Evolutionary conservation across 2,329 filamentous ascomycete species (phyloP).

Genomic region (Diplodia corticola): DNA sequence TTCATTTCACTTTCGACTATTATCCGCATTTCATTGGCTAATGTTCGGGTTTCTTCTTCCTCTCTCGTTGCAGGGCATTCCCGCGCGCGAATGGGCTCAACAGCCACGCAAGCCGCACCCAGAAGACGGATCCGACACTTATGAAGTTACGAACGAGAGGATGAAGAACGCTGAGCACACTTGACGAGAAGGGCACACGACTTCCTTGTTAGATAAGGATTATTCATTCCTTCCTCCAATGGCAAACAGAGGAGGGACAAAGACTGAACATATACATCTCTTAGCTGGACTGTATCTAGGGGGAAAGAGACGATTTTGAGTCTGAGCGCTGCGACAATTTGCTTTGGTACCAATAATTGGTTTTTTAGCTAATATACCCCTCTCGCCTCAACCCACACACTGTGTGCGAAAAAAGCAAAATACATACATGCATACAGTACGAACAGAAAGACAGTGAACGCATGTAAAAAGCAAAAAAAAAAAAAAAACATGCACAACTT

Average conservation of each 20-base stretch:
- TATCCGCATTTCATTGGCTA: neutral
- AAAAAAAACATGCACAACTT: neutral
- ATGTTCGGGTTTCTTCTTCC: neutral
- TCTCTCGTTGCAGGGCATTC: neutral
- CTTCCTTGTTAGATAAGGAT: no score
- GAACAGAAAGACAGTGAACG: no score
- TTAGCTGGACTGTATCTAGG: neutral
- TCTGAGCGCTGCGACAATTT: neutral
- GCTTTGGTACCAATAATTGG: neutral
- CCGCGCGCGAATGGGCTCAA: slow-evolving; percentile 2
- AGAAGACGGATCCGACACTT: neutral
- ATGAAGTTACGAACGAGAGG: neutral
- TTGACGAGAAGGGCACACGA: neutral
- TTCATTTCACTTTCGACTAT: no score
- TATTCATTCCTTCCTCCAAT: neutral
- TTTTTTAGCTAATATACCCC: neutral
- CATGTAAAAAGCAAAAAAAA: neutral
- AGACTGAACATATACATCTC: neutral
- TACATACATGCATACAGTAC: no score
- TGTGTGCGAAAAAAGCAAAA: neutral
- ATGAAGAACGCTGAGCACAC: neutral
- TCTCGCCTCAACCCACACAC: neutral
- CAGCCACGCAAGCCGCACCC: slow-evolving; percentile 1
- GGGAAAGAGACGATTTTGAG: neutral
- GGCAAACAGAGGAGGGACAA: neutral